Conservation (phyloP, 345 rosid species). For the Abelmoschus esculentus region DNA sequence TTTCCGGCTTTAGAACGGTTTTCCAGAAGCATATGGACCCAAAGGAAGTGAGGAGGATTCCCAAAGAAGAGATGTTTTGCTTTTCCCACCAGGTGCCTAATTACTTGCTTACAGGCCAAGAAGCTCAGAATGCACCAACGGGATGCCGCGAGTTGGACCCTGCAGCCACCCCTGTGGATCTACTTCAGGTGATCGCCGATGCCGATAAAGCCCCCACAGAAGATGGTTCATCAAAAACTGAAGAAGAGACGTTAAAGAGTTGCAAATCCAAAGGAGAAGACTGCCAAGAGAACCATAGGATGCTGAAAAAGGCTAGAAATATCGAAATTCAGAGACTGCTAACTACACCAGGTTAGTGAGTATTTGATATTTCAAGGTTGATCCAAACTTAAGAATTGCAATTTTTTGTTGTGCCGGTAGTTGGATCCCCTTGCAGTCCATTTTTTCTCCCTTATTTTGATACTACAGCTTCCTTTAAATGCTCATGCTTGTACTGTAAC, state of each 20-base stretch:
- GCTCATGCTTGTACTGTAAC: conserved; percentile 17
- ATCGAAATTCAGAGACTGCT: conserved; percentile 10
- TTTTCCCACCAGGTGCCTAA: conserved; percentile 96
- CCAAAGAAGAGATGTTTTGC: conserved; percentile 68
- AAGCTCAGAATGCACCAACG: conserved; percentile 51
- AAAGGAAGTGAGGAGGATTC: conserved; percentile 36
- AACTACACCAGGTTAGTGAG: conserved; percentile 18
- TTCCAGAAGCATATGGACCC: conserved; percentile 46
- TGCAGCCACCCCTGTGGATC: conserved; percentile 72
- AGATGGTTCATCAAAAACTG: conserved; percentile 14
- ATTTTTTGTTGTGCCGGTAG: conserved; percentile 17
- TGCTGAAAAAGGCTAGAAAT: conserved; percentile 4
- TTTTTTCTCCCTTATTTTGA: neutral
- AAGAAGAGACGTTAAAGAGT: conserved; percentile 4
- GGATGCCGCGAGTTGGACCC: conserved; percentile 90
- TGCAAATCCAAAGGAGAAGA: conserved; percentile 1
- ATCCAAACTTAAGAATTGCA: conserved; percentile 20
- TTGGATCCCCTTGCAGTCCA: conserved; percentile 21
- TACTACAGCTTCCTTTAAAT: conserved; percentile 12
- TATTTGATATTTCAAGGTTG: conserved; percentile 14
- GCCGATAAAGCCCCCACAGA: conserved; percentile 11
- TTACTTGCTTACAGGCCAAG: conserved; percentile 66
- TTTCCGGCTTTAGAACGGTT: conserved; percentile 59
- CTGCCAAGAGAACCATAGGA: conserved; percentile 9
- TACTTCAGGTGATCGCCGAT: conserved; percentile 34